Conservation (phyloP, 306 rosid species). For the Datisca glomerata region DNA sequence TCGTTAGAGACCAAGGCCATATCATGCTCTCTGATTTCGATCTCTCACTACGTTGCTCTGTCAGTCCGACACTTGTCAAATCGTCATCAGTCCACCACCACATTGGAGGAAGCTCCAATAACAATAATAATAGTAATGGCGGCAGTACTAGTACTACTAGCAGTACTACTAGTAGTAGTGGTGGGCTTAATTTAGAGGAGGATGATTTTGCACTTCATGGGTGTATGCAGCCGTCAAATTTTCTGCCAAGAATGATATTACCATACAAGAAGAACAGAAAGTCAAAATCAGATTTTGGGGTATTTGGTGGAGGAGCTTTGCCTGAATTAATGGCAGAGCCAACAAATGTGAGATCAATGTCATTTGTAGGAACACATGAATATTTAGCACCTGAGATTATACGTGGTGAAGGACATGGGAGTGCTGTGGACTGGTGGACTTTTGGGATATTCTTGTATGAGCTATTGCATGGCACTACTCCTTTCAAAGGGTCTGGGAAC, state of each 20-base stretch:
- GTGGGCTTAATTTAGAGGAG: constrained; percentile 18
- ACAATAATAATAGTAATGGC: neutral
- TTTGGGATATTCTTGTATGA: constrained; percentile 88
- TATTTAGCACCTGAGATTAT: constrained; percentile 90
- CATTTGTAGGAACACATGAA: constrained; percentile 88
- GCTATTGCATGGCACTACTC: constrained; percentile 71
- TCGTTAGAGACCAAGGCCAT: constrained; percentile 82
- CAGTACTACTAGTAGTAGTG: constrained; percentile 2
- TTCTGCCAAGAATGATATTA: constrained; percentile 69
- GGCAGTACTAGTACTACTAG: neutral
- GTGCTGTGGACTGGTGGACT: constrained; percentile 98
- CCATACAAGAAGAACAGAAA: constrained; percentile 64
- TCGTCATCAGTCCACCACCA: constrained; percentile 41
- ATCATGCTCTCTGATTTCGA: constrained; percentile 96
- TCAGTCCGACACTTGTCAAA: constrained; percentile 68
- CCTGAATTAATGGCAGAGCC: constrained; percentile 94
- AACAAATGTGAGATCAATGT: constrained; percentile 83
- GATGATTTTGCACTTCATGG: constrained; percentile 37
- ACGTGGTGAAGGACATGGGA: constrained; percentile 88
- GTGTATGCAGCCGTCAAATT: constrained; percentile 45
- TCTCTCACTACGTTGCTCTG: constrained; percentile 79
- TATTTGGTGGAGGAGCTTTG: constrained; percentile 41
- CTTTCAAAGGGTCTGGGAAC: constrained; percentile 74
- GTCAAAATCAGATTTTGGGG: constrained; percentile 75
- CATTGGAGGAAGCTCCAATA: constrained; percentile 6